Base-by-base conservation (phyloP, 2,329 filamentous ascomycete species). In the Aspergillus sojae region DNA sequence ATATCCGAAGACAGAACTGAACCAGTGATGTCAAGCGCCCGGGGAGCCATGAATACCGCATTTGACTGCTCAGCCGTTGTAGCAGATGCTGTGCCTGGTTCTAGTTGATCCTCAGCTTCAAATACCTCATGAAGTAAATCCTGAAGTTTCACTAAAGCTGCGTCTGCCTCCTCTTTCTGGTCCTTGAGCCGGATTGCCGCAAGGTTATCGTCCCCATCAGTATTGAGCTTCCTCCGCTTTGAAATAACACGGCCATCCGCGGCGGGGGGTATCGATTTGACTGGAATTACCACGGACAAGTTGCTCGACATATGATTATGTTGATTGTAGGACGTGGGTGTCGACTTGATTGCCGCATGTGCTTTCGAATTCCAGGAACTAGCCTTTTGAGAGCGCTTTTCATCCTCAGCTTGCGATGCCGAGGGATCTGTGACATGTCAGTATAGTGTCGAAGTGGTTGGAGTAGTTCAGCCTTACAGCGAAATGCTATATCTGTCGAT, bases 151-250 rank as follows among this genome's bases (percentile, higher is more conserved):
- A 89, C 81, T 53, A 94, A 83, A 50, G 92, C 90, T 12, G 87
- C 84, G 70, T 97, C 89, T 5, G 90, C 91, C 71, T 93, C 89
- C 70, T 96, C 89, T 57, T 90, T 89, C 76, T 97, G 92, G 72
- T 96, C 93, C 62, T 73, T 79, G 2, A 93, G 81, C 48, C 87
- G 88, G 52, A 89, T 79, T 19, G 86, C 83, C 23, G 90, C 80
- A 3, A 86, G 77, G 57, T 85, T 86, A 61, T 86, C 85, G 14
- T 85, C 83, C 9, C 82, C 83, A 57, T 85, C 81, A 23, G 79
- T 78, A 64, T 86, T 88, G 62, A 84, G 75, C 70, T 87, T 90
- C 67, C 85, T 73, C 63, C 74, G 71, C 57, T 77, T 75, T 12
- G 73, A 66, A 16, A 73, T 71, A 19, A 62, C 62, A 46, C 75